Percentiles rank a stretch among this genome's conserved stretches.
These are phyloP conservation scores for Apiospora arundinis DNA, from an alignment of 2,329 filamentous ascomycete species.

Conservation along the genomic window DNA sequence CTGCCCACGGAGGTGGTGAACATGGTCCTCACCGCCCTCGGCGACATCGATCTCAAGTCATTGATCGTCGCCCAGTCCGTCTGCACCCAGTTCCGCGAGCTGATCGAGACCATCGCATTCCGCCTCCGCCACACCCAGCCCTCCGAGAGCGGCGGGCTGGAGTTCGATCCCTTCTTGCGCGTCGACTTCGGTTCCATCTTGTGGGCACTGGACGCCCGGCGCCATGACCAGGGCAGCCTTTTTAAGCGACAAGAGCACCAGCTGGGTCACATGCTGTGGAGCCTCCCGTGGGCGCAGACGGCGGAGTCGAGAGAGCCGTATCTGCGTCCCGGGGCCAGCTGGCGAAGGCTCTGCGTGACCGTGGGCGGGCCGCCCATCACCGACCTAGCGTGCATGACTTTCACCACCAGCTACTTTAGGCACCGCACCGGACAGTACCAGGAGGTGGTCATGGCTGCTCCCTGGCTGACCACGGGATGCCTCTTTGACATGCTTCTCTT, in stretches of 20 bases:
- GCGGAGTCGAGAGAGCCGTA: not conserved
- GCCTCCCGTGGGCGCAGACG: not conserved
- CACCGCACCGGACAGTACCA: not conserved
- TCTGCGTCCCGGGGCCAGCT: slow-evolving; percentile 11
- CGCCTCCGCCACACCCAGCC: not conserved
- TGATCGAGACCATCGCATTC: not conserved
- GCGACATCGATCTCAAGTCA: not conserved
- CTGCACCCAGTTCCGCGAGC: not conserved
- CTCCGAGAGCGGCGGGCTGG: not conserved
- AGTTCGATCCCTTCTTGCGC: not conserved
- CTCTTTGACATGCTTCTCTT: not conserved
- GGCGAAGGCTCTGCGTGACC: not conserved
- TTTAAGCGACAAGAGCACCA: too few species aligned
- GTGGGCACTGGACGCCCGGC: too few species aligned
- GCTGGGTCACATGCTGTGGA: too few species aligned
- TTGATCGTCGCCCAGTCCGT: not conserved
- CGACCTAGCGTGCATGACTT: too few species aligned
- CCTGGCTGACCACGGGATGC: not conserved
- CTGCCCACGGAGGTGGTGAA: not conserved
- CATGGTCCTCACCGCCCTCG: not conserved
- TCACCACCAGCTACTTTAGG: too few species aligned
- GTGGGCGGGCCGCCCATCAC: not conserved
- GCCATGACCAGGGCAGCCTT: too few species aligned
- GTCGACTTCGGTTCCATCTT: not conserved
- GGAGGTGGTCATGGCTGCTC: not conserved